These are phyloP conservation scores for Trypanosoma brucei DNA, from an alignment of 208 protist species.

Conservation along the genomic window DNA sequence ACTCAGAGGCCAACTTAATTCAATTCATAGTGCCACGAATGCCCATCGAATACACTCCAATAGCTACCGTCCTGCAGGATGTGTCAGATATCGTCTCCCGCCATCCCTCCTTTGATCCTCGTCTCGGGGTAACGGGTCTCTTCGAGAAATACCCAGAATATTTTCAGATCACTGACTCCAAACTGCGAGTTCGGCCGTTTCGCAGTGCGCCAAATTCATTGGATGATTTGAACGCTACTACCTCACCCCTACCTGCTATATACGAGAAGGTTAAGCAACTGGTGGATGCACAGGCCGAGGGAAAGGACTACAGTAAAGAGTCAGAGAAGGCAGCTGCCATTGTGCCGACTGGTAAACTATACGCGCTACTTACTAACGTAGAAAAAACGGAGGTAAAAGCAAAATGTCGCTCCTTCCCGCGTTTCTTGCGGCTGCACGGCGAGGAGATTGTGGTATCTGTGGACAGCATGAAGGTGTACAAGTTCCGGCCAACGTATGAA, in stretches of 20 bases:
- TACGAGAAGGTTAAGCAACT: constrained; percentile 45
- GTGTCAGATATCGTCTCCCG: constrained; percentile 71
- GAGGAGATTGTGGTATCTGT: constrained; percentile 60
- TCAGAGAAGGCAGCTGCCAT: constrained; percentile 37
- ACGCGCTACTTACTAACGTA: constrained; percentile 43
- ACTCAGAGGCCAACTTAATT: constrained; percentile 78
- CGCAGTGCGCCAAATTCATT: constrained; percentile 66
- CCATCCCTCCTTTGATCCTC: constrained; percentile 74
- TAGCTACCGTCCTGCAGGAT: constrained; percentile 72
- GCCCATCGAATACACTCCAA: constrained; percentile 50
- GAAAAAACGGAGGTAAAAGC: constrained; percentile 61
- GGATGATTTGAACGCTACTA: constrained; percentile 35
- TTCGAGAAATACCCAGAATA: constrained; percentile 87
- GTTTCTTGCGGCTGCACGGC: constrained; percentile 80
- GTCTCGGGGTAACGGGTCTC: constrained; percentile 70
- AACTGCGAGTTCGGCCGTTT: constrained; percentile 73
- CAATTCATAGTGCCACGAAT: constrained; percentile 53
- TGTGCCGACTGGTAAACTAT: constrained; percentile 66
- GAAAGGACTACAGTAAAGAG: constrained; percentile 52
- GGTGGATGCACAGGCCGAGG: constrained; percentile 47
- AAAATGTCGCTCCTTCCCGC: constrained; percentile 66
- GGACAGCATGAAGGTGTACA: constrained; percentile 68
- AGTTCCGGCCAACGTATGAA: constrained; percentile 70
- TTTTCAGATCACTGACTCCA: constrained; percentile 71
- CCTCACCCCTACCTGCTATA: constrained; percentile 55